Evolutionary conservation across 2,329 filamentous ascomycete genomes (phyloP).

Genomic region (Alternaria sp.): DNA sequence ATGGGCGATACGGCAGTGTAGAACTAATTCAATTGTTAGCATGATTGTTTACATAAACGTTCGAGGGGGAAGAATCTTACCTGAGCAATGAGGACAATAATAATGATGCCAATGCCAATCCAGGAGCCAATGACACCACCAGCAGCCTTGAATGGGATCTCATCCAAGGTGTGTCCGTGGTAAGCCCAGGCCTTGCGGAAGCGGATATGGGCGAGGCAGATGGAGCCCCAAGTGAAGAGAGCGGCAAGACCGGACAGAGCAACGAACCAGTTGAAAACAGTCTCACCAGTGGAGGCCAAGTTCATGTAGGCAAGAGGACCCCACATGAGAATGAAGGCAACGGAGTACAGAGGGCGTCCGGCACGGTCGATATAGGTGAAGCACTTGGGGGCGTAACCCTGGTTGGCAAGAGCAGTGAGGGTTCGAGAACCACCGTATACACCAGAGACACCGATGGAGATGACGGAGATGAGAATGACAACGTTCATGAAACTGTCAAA

Average conservation of each 20-base stretch:
- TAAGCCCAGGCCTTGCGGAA: conserved; percentile 70
- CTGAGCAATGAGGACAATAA: conserved; percentile 52
- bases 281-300: conserved; percentile 56
- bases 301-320: conserved; percentile 80
- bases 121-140: conserved; percentile 54
- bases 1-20: conserved; percentile 52
- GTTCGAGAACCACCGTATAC: conserved; percentile 67
- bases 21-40: conserved; percentile 43
- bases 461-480: conserved; percentile 69
- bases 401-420: conserved; percentile 61
- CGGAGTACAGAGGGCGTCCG: conserved; percentile 80
- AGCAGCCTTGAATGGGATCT: conserved; percentile 56
- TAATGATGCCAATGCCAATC: conserved; percentile 51
- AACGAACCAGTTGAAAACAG: conserved; percentile 79
- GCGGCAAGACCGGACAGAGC: conserved; percentile 76
- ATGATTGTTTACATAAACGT: too few relatives aligned
- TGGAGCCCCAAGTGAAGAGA: conserved; percentile 83
- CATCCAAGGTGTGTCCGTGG: conserved; percentile 53
- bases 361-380: conserved; percentile 83
- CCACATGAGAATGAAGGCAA: conserved; percentile 70
- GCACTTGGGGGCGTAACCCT: conserved; percentile 76
- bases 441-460: conserved; percentile 67
- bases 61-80: conserved; percentile 27
- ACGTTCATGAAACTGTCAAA: conserved; percentile 74
- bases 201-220: conserved; percentile 90